Percentiles rank a stretch among this genome's conserved stretches.
Evolutionary conservation across 2,329 filamentous ascomycete genomes (phyloP).

Genomic region (Scedosporium dehoogii): DNA sequence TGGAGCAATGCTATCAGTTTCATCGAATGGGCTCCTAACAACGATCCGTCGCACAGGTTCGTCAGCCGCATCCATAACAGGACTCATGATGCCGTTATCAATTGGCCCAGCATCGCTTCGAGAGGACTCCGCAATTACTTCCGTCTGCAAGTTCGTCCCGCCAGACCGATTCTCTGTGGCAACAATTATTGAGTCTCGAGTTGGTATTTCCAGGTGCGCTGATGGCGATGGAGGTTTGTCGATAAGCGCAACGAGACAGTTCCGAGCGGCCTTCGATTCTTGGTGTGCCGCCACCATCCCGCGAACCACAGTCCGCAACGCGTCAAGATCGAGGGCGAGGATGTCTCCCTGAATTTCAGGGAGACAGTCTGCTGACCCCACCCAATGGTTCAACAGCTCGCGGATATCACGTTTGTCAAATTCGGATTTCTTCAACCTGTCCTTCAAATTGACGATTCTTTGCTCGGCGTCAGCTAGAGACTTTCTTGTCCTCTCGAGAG

Average conservation of each 20-base stretch:
- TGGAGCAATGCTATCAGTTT: constrained; percentile 14
- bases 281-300: background rate
- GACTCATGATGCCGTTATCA: background rate
- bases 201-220: background rate
- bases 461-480: constrained; percentile 9
- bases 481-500: constrained; percentile 2
- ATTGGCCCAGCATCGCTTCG: background rate
- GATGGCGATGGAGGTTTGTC: background rate
- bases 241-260: constrained; percentile 4
- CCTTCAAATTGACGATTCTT: constrained; percentile 10
- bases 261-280: background rate
- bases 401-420: constrained; percentile 3
- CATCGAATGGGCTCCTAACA: constrained; percentile 20
- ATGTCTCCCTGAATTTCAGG: constrained; percentile 4
- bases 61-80: background rate
- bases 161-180: background rate
- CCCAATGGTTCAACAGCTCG: constrained; percentile 8
- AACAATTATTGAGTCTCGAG: background rate
- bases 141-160: background rate
- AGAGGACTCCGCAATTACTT: background rate
- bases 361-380: constrained; percentile 4
- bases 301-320: constrained; percentile 1
- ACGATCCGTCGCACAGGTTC: constrained; percentile 12
- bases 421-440: constrained; percentile 9
- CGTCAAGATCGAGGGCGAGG: constrained; percentile 3